These are phyloP conservation scores for Astrephomene gubernaculifera DNA, from an alignment of 139 green algal genomes.

Conservation along the genomic window DNA sequence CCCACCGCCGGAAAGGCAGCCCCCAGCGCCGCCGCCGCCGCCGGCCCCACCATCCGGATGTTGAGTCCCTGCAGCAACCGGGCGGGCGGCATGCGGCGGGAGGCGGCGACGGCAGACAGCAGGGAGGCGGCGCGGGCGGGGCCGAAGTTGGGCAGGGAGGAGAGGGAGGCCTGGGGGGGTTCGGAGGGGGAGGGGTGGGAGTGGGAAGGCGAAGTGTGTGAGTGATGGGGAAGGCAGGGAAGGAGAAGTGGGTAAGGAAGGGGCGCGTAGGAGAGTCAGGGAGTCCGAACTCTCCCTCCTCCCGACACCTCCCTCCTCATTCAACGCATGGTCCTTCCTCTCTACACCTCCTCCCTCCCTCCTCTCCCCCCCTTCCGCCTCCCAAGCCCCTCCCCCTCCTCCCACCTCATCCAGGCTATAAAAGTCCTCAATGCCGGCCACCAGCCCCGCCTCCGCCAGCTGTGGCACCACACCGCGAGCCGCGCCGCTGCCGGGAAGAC, in stretches of 20 bases:
- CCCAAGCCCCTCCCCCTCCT: background rate
- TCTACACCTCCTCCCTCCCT: too few species aligned
- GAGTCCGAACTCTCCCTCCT: too few species aligned
- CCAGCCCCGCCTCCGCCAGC: constrained; percentile 42
- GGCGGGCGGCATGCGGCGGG: background rate
- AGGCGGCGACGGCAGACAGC: constrained; percentile 11
- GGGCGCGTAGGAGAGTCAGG: background rate
- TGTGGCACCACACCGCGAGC: background rate
- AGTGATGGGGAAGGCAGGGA: background rate
- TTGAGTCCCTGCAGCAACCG: constrained; percentile 46
- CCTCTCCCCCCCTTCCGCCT: too few species aligned
- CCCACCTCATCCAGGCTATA: constrained; percentile 28
- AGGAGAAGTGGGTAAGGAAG: background rate
- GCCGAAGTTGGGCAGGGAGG: constrained; percentile 45
- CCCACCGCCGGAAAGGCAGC: constrained; percentile 2
- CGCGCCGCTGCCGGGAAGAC: constrained; percentile 40
- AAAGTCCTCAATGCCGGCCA: constrained; percentile 16
- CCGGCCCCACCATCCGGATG: constrained; percentile 43
- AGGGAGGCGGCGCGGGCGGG: constrained; percentile 1
- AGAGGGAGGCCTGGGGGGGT: background rate
- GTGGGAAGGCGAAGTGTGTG: background rate
- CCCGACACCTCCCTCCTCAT: too few species aligned
- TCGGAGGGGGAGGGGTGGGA: too few species aligned
- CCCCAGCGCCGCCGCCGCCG: constrained; percentile 42
- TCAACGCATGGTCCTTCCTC: too few species aligned